Base-by-base conservation (phyloP, 2,329 filamentous ascomycete species). In the Colletotrichum orbiculare region DNA sequence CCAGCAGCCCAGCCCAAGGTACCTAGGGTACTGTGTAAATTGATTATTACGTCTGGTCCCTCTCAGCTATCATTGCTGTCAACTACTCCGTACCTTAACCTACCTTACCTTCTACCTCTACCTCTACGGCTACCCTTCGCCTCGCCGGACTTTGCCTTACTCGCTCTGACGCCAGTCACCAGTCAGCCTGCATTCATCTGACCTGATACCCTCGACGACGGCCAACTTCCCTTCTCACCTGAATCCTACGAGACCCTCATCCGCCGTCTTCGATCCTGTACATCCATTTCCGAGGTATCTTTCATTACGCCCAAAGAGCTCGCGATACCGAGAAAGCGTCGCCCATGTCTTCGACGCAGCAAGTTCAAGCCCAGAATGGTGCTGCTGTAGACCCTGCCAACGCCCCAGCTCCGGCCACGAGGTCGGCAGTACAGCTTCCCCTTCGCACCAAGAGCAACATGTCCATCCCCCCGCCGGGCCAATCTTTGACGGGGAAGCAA, bases 401-500 rank as follows among this genome's bases (percentile, higher is more conserved):
- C 17, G 53, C 54, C 52, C 41, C 54, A 34, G 61, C 45, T 12
- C 57, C 50, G 58, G 57, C 42, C 35, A 37, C 46, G 46, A 62
- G 52, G 34, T 49, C 43, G 39, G 58, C 56, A 50, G 55, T 56
- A 41, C 57, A 69, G 38, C 59, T 69, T 57, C 69, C 71, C 41
- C 42, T 67, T 66, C 75, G 72, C 57, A 64, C 69, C 41, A 71
- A 68, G 60, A 74, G 70, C 68, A 70, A 68, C 66, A 72, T 69
- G 60, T 69, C 69, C 41, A 68, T 72, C n/a, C 74, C 78, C 60
- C 76, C 81, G 53, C 74, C 79, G 3, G 82, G 79, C 46, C 83
- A 86, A 67, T 71, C 80, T 6, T 81, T 99, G 75, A 97, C 94
- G 0, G 96, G 96, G 70, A 98, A 97, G 81, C 95, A 99, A 85